Conservation (phyloP, 495 filamentous ascomycete genomes). For the Annulohypoxylon bovei region DNA sequence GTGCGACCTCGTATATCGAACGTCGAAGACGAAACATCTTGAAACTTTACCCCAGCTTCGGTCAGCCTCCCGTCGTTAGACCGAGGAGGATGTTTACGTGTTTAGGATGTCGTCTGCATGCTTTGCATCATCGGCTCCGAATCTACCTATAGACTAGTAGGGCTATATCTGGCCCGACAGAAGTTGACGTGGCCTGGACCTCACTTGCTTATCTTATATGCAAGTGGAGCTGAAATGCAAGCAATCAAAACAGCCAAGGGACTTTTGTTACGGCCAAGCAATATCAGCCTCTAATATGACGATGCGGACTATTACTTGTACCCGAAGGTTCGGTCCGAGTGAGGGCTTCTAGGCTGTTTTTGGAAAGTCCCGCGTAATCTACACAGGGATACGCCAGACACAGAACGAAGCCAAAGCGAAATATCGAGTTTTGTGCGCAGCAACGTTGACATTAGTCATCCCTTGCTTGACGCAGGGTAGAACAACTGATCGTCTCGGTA, state of each 20-base stretch:
- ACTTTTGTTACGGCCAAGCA: constrained; percentile 7
- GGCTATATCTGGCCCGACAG: not conserved
- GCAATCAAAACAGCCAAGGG: not conserved
- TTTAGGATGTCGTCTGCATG: not conserved
- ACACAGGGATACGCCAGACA: not conserved
- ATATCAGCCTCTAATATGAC: constrained; percentile 1
- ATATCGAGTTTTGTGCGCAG: not conserved
- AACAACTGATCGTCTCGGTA: not conserved
- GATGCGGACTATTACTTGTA: not conserved
- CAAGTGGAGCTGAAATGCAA: constrained; percentile 1
- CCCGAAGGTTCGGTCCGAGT: constrained; percentile 10
- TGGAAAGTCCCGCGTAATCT: not conserved
- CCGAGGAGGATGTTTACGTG: not conserved
- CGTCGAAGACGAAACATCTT: not conserved
- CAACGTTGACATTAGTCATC: not conserved
- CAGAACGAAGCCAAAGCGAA: not conserved
- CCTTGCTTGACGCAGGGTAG: not conserved
- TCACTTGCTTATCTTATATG: constrained; percentile 4
- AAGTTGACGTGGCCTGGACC: constrained; percentile 5
- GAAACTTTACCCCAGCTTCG: constrained; percentile 12
- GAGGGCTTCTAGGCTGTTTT: not conserved
- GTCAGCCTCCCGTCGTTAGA: not conserved
- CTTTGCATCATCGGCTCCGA: constrained; percentile 1
- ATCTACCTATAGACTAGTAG: not conserved
- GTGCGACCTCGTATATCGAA: constrained; percentile 8